Percentiles rank a stretch among this genome's conserved stretches.
Conservation (phyloP, 352 stramenopile genomes). For the Pythium rishiriense region DNA sequence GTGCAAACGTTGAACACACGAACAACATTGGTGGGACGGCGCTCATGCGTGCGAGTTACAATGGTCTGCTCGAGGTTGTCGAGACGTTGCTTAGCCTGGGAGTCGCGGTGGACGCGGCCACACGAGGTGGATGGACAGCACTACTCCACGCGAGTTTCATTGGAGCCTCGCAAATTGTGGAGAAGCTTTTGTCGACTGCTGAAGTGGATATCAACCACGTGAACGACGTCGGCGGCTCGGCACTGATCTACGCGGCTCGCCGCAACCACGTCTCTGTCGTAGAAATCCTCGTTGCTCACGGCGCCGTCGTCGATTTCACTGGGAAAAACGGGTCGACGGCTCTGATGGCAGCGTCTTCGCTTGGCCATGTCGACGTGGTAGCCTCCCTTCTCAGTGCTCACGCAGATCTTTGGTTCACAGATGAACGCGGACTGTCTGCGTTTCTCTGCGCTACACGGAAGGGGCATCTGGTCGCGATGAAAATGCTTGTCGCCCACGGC, state of each 20-base stretch:
- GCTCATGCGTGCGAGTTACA: neutral
- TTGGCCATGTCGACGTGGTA: neutral
- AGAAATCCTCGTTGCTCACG: neutral
- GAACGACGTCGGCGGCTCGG: neutral
- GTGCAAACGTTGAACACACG: neutral
- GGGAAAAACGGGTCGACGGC: neutral
- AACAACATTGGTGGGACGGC: neutral
- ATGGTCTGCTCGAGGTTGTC: neutral
- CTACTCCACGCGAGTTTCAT: neutral
- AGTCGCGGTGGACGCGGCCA: neutral
- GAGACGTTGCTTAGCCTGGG: neutral
- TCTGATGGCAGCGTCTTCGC: neutral
- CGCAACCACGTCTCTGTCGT: neutral
- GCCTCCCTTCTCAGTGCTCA: neutral
- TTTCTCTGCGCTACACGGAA: conserved; percentile 46
- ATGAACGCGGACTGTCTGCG: neutral
- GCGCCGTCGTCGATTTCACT: neutral
- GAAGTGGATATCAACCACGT: neutral
- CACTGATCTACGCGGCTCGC: neutral
- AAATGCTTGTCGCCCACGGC: conserved; percentile 29
- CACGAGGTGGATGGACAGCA: neutral
- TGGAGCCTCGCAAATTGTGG: neutral
- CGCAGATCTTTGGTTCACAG: neutral
- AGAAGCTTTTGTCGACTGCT: neutral
- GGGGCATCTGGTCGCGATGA: conserved; percentile 44